A percentile compares a stretch with the other conserved stretches of the same genome.
Evolutionary conservation across 116 monocot species (phyloP).

Genomic region (Papilionanthe hybrid): DNA sequence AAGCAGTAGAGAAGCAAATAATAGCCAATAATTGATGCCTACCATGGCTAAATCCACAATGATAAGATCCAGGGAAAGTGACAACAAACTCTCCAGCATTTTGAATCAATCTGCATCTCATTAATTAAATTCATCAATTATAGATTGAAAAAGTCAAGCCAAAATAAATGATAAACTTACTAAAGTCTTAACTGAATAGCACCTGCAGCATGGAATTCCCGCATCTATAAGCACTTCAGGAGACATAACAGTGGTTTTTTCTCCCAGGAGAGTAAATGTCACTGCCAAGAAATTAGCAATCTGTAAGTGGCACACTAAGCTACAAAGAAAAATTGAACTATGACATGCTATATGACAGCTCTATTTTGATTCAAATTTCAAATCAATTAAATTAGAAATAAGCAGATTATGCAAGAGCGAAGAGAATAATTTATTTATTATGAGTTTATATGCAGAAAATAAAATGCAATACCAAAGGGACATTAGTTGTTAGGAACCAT

Average conservation of each 20-base stretch:
- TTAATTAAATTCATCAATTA: background rate
- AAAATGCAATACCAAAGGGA: background rate
- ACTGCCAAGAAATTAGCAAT: slow-evolving; percentile 27
- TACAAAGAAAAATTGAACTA: slow-evolving; percentile 7
- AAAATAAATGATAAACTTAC: slow-evolving; percentile 6
- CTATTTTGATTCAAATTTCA: background rate
- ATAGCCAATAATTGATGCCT: slow-evolving; percentile 2
- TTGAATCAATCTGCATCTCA: slow-evolving; percentile 50
- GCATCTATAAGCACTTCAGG: slow-evolving; percentile 54
- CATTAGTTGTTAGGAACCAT: background rate
- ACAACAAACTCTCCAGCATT: slow-evolving; percentile 65
- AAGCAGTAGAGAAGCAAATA: background rate
- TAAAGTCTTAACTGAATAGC: background rate
- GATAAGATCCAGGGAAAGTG: slow-evolving; percentile 62
- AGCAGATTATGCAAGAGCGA: background rate
- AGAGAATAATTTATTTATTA: background rate
- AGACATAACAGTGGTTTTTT: slow-evolving; percentile 58
- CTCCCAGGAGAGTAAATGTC: slow-evolving; percentile 46
- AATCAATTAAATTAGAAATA: background rate
- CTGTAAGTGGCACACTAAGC: background rate
- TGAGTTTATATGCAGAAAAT: background rate
- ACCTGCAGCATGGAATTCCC: slow-evolving; percentile 68
- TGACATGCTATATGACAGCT: background rate
- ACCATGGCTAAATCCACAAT: slow-evolving; percentile 62
- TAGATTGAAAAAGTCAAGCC: slow-evolving; percentile 10